phyloP scores from a whole-genome alignment of 192 early-diverging fungal species.

The Coemansia sp. region DNA sequence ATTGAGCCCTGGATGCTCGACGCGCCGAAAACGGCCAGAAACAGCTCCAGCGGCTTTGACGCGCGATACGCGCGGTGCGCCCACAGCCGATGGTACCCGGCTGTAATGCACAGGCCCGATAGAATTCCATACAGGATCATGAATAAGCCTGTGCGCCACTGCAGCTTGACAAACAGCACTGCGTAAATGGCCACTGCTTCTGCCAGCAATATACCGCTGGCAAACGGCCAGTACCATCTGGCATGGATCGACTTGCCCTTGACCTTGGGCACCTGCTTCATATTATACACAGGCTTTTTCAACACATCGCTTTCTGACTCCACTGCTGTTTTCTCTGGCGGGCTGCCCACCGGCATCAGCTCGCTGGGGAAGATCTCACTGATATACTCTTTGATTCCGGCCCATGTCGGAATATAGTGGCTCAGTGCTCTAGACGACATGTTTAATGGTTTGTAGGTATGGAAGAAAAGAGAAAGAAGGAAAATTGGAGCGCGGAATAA shows the following conservation, averaged over 20 bases:
- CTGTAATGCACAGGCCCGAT: constrained; percentile 87
- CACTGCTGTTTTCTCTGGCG: constrained; percentile 33
- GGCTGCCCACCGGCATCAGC: constrained; percentile 42
- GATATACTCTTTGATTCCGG: constrained; percentile 26
- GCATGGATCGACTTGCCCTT: constrained; percentile 32
- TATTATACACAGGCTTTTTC: constrained; percentile 42
- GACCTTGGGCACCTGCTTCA: constrained; percentile 39
- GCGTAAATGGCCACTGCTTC: constrained; percentile 73
- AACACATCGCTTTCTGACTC: constrained; percentile 17
- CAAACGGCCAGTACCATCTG: constrained; percentile 55
- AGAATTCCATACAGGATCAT: constrained; percentile 60
- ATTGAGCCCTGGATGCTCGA: constrained; percentile 78
- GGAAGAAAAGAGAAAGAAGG: constrained; percentile 9
- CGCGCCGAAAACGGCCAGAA: constrained; percentile 61
- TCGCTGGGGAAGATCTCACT: constrained; percentile 43
- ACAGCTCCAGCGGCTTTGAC: constrained; percentile 56
- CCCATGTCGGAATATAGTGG: constrained; percentile 45
- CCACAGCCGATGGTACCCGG: constrained; percentile 83
- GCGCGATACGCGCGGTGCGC: constrained; percentile 74
- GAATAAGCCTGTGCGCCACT: constrained; percentile 55
- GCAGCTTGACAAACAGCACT: constrained; percentile 69
- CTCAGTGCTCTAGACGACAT: constrained; percentile 26
- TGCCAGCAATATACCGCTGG: constrained; percentile 54
- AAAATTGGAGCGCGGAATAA: not conserved
- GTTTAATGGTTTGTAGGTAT: not conserved